Evolutionary conservation across 208 protist species (phyloP).

Genomic region (Wallacemonas rigidus): DNA sequence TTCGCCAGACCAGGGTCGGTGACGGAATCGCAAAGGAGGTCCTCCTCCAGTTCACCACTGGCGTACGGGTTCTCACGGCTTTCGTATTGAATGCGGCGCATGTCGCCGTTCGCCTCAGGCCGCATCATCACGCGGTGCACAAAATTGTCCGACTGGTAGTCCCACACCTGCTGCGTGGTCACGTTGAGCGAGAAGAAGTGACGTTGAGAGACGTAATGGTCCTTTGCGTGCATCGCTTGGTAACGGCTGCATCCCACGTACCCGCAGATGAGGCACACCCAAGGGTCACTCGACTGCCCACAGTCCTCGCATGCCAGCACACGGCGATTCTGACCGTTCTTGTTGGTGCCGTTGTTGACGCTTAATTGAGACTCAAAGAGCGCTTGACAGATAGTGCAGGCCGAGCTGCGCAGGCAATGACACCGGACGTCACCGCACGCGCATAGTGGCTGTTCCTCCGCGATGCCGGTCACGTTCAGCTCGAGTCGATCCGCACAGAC

Average conservation of each 20-base stretch:
- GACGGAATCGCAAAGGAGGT: background rate
- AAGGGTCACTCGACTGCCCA: constrained; percentile 70
- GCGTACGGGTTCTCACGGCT: constrained; percentile 47
- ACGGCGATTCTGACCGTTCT: constrained; percentile 15
- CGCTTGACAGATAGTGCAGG: constrained; percentile 65
- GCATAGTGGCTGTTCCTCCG: constrained; percentile 44
- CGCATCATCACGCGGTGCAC: constrained; percentile 82
- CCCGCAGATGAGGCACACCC: constrained; percentile 92
- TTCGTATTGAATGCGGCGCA: constrained; percentile 73
- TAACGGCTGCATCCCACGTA: constrained; percentile 93
- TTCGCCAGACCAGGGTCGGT: constrained; percentile 39
- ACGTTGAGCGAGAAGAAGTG: constrained; percentile 92
- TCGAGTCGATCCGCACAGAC: constrained; percentile 82
- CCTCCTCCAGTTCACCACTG: constrained; percentile 10
- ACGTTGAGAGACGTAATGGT: constrained; percentile 58
- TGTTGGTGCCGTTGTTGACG: constrained; percentile 19
- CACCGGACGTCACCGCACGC: constrained; percentile 38
- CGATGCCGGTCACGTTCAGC: constrained; percentile 60
- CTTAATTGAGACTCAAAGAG: constrained; percentile 30
- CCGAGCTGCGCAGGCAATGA: constrained; percentile 50
- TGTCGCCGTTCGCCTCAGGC: constrained; percentile 57
- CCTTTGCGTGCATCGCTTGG: constrained; percentile 87
- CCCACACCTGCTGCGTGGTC: constrained; percentile 92
- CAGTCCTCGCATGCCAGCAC: constrained; percentile 68
- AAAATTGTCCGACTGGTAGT: constrained; percentile 91